Evolutionary conservation across 2,329 filamentous ascomycete genomes (phyloP).

Genomic region (Microsporum audouinii): DNA sequence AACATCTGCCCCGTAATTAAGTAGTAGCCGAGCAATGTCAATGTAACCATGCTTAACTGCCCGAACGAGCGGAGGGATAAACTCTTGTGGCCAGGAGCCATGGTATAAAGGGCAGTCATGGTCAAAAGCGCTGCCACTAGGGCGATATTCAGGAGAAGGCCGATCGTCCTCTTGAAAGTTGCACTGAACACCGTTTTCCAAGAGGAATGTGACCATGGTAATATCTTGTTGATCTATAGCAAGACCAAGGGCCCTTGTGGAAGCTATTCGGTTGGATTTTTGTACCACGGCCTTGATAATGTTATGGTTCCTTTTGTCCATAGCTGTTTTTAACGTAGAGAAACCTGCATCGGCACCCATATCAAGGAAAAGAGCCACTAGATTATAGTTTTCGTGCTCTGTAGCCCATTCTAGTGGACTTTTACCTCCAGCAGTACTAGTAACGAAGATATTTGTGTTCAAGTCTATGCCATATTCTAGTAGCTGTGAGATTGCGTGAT

Average conservation of each 20-base stretch:
- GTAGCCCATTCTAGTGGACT: slow-evolving; percentile 14
- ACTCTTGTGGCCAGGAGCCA: neutral
- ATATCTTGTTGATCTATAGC: slow-evolving; percentile 13
- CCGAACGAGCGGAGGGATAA: slow-evolving; percentile 11
- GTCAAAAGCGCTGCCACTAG: neutral
- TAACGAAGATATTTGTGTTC: slow-evolving; percentile 2
- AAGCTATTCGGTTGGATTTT: slow-evolving; percentile 12
- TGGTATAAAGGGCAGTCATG: neutral
- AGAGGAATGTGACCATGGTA: slow-evolving; percentile 13
- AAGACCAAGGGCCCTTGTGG: slow-evolving; percentile 13
- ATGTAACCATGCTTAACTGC: slow-evolving; percentile 12
- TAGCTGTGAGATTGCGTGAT: slow-evolving; percentile 11
- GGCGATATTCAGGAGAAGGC: slow-evolving; percentile 9
- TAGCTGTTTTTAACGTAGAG: slow-evolving; percentile 13
- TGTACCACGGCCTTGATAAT: slow-evolving; percentile 12
- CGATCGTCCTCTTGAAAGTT: slow-evolving; percentile 17
- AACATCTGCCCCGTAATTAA: slow-evolving; percentile 13
- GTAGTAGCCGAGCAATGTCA: slow-evolving; percentile 12
- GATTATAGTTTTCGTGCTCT: slow-evolving; percentile 11
- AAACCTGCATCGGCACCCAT: slow-evolving; percentile 12
- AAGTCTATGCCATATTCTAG: slow-evolving; percentile 11
- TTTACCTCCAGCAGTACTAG: neutral
- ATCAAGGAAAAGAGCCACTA: slow-evolving; percentile 13
- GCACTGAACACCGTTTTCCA: slow-evolving; percentile 13
- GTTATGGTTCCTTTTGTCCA: slow-evolving; percentile 13